Evolutionary conservation across 129 eudicot species (phyloP), one percentile per base, ranked within the genome.

Genomic region (Artemisia tridentata): DNA sequence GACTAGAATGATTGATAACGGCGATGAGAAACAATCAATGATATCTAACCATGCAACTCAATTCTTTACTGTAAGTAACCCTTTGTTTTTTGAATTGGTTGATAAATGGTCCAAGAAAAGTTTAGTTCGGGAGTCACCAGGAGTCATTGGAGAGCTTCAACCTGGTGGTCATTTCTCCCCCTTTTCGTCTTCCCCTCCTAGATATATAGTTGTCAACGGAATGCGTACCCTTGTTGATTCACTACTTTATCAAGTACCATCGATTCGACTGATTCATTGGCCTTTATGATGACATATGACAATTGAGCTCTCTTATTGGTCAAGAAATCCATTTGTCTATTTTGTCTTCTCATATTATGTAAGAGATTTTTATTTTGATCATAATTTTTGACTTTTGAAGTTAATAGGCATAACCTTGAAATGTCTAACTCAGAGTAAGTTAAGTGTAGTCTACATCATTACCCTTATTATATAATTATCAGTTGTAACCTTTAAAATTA

Each of bases 221-320:
- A 92, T 88, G 96, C 95, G 98, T 17, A 77, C 88, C 19, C 95
- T 92, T 74, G 95, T 96, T 45, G 96, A 92, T 67, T 92, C 98
- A 43, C 81, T 89, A 84, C 82, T 92, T 53, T 85, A 86, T 68
- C 82, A 92, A 91, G 98, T 92, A 69, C 66, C 25, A 23, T 23
- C 2, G 25, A 23, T 23, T 23, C 2, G 25, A 23, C 25, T 23
- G 25, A 23, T 23, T 23, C 25, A 23, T 23, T 23, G 25, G 25
- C 25, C 25, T 23, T 23, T 23, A 23, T 23, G 25, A 52, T 65
- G 23, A 11, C 9, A 18, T 50, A 43, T 45, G 31, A 29, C 34
- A 29, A 29, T 29, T 29, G 34, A 29, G 3, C 1, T 29, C 6
- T 29, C 34, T 4, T 29, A 29, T 29, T 3, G 5, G 34, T 29